Evolutionary conservation across 2,329 filamentous ascomycete genomes (phyloP).

Genomic region (Epichloe baconii): DNA sequence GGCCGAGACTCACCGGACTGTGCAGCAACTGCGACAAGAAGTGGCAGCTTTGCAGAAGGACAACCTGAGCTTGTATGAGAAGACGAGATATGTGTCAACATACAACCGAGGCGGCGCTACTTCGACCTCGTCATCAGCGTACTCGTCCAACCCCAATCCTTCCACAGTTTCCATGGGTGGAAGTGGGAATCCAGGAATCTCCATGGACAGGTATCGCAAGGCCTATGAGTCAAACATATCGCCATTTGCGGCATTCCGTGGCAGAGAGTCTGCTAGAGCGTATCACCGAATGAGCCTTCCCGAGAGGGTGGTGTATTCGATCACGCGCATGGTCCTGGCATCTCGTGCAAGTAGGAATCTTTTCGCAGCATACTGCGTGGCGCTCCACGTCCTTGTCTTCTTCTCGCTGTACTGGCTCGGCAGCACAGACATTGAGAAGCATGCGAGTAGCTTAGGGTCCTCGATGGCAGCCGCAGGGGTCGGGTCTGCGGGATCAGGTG

Average conservation of each 20-base stretch:
- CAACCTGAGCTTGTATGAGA: constrained; percentile 92
- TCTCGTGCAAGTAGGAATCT: constrained; percentile 84
- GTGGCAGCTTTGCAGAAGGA: constrained; percentile 88
- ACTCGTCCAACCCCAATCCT: constrained; percentile 59
- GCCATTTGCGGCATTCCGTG: constrained; percentile 88
- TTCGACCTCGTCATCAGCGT: constrained; percentile 50
- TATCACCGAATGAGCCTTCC: constrained; percentile 89
- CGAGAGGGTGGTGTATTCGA: constrained; percentile 78
- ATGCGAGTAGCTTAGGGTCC: constrained; percentile 43
- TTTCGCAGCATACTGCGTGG: constrained; percentile 85
- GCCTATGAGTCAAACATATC: constrained; percentile 94
- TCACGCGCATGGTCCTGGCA: constrained; percentile 81
- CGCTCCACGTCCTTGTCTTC: constrained; percentile 78
- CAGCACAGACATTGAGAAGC: constrained; percentile 48
- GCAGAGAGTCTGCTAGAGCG: constrained; percentile 80
- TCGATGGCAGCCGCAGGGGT: constrained; percentile 30
- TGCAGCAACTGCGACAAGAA: constrained; percentile 81
- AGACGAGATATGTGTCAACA: constrained; percentile 88
- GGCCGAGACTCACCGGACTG: constrained; percentile 66
- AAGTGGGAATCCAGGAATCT: constrained; percentile 45
- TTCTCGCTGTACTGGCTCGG: constrained; percentile 77
- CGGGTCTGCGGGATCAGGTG: constrained; percentile 26
- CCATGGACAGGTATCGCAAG: constrained; percentile 73
- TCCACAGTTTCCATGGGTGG: constrained; percentile 52
- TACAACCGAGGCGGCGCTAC: constrained; percentile 64